These are phyloP conservation scores for Neurospora sp. DNA, from an alignment of 495 filamentous ascomycete genomes.

Conservation along the genomic window DNA sequence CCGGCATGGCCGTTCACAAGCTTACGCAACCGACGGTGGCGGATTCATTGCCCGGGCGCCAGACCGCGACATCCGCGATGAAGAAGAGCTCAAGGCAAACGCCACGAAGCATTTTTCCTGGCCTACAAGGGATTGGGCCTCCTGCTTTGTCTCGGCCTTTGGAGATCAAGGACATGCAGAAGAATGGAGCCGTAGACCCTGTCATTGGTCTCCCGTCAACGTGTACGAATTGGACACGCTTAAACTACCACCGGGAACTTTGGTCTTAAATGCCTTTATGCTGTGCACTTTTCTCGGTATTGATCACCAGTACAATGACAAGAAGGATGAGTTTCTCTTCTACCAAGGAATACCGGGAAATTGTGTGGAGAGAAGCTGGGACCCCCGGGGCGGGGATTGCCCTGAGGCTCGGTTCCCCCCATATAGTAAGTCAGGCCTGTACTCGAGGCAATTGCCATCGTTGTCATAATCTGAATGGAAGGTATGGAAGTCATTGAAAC, in stretches of 20 bases:
- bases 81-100: not conserved
- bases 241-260: not conserved
- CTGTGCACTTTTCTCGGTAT: not conserved
- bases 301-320: rapidly evolving
- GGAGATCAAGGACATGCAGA: not conserved
- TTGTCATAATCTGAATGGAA: no score
- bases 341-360: not conserved
- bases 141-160: not conserved
- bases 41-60: not conserved
- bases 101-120: not conserved
- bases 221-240: not conserved
- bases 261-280: not conserved
- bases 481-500: no score
- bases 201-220: rapidly evolving
- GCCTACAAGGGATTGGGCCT: not conserved
- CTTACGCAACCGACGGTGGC: not conserved
- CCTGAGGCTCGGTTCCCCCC: not conserved
- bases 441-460: not conserved
- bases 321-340: not conserved
- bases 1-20: not conserved
- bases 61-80: not conserved
- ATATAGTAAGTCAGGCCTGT: not conserved
- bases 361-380: not conserved
- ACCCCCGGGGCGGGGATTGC: not conserved
- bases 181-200: not conserved